These are phyloP conservation scores for Cordyceps javanica DNA, from an alignment of 2,329 filamentous ascomycete genomes.

Conservation along the genomic window DNA sequence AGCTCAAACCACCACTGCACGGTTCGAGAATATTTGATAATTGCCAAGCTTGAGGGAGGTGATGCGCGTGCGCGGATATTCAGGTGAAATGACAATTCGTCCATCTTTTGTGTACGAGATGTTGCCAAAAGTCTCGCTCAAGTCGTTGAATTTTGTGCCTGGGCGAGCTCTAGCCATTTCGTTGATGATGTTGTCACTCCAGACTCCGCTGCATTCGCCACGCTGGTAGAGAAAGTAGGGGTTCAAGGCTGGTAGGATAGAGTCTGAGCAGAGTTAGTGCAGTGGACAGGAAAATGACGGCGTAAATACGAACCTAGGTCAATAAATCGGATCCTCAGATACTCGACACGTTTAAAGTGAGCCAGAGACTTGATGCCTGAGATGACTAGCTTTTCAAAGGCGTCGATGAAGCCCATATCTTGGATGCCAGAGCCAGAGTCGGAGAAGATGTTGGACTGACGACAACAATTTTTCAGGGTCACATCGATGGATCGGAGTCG, in stretches of 20 bases:
- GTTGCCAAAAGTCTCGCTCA: constrained; percentile 59
- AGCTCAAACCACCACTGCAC: constrained; percentile 30
- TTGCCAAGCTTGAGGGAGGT: constrained; percentile 52
- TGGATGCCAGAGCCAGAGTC: constrained; percentile 65
- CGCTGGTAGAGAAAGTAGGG: constrained; percentile 63
- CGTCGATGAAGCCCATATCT: constrained; percentile 64
- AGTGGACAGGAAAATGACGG: background rate
- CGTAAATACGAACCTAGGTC: constrained; percentile 52
- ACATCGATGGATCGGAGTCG: constrained; percentile 62
- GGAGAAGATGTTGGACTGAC: constrained; percentile 46
- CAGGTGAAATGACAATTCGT: constrained; percentile 49
- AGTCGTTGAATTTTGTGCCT: constrained; percentile 50
- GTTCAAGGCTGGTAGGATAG: constrained; percentile 62
- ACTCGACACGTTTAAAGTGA: constrained; percentile 52
- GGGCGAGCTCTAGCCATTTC: constrained; percentile 55
- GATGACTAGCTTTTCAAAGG: constrained; percentile 64
- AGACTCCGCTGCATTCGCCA: constrained; percentile 60
- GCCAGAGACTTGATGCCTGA: constrained; percentile 56
- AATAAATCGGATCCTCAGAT: constrained; percentile 67
- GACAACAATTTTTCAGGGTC: constrained; percentile 69
- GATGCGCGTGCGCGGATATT: constrained; percentile 46
- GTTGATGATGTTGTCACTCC: constrained; percentile 62
- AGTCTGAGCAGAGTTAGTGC: constrained; percentile 45
- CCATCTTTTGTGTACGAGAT: constrained; percentile 54
- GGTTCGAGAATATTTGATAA: constrained; percentile 44